Evolutionary conservation across 2,329 filamentous ascomycete species (phyloP), one percentile per base, ranked within the genome.

Genomic region (Furcasterigmium furcatum): DNA sequence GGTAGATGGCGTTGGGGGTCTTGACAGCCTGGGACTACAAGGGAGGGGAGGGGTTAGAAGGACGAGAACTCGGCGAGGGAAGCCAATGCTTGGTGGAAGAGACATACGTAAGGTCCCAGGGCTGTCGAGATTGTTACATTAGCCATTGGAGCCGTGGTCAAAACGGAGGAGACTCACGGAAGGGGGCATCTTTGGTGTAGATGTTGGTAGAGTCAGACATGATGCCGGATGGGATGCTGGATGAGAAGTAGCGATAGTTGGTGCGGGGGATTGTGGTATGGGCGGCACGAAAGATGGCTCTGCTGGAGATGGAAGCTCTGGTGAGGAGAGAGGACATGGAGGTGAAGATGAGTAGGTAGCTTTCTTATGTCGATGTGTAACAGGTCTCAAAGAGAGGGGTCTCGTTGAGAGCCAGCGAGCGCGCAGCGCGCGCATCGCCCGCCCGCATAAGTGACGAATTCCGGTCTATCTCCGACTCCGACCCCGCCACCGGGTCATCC

Each of bases 1-100:
- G 82, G 72, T 83, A 85, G 68, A 85, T 82, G 61, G 79, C 77
- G 44, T 71, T 73, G 19, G 80, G 73, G 49, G 82, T 85, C 71
- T 83, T 84, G 68, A 84, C 78, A 58, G 81, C 82, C 62, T 85
- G 82, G 52, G 80, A 83, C 80, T 84, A 55, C 48, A 43, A 34
- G 50, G 30, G 24, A 48, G 34, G 5, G 29, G 22, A 49, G 45
- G 19, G 21, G 49, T 56, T 41, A 58, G 52, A 40, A 20, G 36
- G 27, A 19, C 19, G 10, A 35, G n/a, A 36, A 7, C 22, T 22
- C 12, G 30, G 13, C n/a, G 32, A 32, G 18, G 35, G 7, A 22
- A 4, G 14, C 18, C 29, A 38, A 24, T 19, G 12, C 14, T 38
- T 27, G 22, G 18, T 25, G 24, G 14, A 39, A 38, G 64, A 16